Evolutionary conservation across 805 yeast species (phyloP).

Genomic region (Saccharomyces eubayanus): DNA sequence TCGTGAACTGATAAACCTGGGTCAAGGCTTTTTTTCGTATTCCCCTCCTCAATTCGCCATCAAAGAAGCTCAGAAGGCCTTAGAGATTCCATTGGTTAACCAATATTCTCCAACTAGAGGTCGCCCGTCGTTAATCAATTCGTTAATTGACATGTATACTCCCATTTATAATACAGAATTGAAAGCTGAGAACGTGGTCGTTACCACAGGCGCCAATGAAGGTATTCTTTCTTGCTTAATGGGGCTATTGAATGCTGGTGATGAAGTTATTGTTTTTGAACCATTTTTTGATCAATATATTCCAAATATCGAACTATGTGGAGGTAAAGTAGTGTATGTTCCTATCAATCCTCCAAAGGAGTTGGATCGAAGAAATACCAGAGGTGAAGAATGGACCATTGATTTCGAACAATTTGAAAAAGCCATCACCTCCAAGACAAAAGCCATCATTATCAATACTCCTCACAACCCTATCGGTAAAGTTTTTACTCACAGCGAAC

Average conservation of each 20-base stretch:
- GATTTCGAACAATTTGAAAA: constrained; percentile 69
- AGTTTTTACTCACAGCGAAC: constrained; percentile 69
- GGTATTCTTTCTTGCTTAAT: constrained; percentile 81
- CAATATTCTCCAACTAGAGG: constrained; percentile 94
- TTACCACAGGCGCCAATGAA: constrained; percentile 96
- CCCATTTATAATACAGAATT: constrained; percentile 53
- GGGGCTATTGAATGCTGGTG: constrained; percentile 79
- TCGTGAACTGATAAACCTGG: constrained; percentile 77
- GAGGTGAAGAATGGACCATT: constrained; percentile 81
- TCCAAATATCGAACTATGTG: constrained; percentile 86
- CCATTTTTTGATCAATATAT: constrained; percentile 97
- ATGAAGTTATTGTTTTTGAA: constrained; percentile 92
- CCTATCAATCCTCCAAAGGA: constrained; percentile 78
- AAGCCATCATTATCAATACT: constrained; percentile 78
- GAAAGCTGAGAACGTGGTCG: constrained; percentile 40
- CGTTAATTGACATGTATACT: constrained; percentile 64
- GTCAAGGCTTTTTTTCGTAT: constrained; percentile 96
- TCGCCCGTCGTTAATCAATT: constrained; percentile 62
- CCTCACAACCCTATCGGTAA: constrained; percentile 98
- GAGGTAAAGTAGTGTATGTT: constrained; percentile 84
- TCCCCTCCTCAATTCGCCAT: constrained; percentile 92
- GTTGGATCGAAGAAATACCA: constrained; percentile 50
- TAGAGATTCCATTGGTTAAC: constrained; percentile 65
- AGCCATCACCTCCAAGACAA: constrained; percentile 68
- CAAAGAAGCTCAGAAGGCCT: constrained; percentile 69